phyloP scores from a whole-genome alignment of 352 stramenopile species.

The Globisporangium rhizosaccharum region DNA sequence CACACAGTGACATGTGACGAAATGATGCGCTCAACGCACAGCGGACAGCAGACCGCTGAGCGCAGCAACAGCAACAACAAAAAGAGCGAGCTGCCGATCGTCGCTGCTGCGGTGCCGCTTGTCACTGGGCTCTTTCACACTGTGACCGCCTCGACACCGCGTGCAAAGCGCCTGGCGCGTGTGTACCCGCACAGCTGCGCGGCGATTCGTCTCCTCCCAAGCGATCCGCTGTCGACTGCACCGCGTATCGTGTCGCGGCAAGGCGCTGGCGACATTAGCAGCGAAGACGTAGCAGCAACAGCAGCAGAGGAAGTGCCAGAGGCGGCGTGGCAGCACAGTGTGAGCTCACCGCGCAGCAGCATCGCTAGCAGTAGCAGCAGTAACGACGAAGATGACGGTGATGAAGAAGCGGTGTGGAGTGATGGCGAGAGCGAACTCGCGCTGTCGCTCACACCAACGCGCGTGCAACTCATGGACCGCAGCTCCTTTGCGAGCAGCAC shows the following conservation, averaged over 20 bases:
- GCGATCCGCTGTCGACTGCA: neutral
- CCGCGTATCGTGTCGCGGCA: neutral
- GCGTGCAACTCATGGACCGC: neutral
- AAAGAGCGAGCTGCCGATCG: neutral
- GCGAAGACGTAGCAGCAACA: neutral
- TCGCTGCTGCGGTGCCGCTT: neutral
- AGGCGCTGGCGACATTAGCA: neutral
- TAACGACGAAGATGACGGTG: neutral
- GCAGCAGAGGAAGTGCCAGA: neutral
- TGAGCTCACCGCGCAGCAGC: neutral
- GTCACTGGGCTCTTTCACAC: slow-evolving; percentile 35
- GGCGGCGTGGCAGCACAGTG: neutral
- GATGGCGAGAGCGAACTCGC: slow-evolving; percentile 6
- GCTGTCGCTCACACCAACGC: slow-evolving; percentile 2
- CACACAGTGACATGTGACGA: slow-evolving; percentile 2
- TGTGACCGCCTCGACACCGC: slow-evolving; percentile 47
- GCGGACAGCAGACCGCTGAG: slow-evolving; percentile 8
- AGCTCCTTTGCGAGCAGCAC: slow-evolving; percentile 9
- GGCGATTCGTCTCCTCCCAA: no score
- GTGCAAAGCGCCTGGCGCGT: slow-evolving; percentile 26
- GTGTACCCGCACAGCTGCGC: slow-evolving; percentile 19
- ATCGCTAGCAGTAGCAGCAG: slow-evolving; percentile 7
- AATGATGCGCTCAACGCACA: neutral
- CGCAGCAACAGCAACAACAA: neutral
- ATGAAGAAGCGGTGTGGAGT: slow-evolving; percentile 5